phyloP scores from a whole-genome alignment of 2,329 filamentous ascomycete genomes.

The Plenodomus tracheiphilus region DNA sequence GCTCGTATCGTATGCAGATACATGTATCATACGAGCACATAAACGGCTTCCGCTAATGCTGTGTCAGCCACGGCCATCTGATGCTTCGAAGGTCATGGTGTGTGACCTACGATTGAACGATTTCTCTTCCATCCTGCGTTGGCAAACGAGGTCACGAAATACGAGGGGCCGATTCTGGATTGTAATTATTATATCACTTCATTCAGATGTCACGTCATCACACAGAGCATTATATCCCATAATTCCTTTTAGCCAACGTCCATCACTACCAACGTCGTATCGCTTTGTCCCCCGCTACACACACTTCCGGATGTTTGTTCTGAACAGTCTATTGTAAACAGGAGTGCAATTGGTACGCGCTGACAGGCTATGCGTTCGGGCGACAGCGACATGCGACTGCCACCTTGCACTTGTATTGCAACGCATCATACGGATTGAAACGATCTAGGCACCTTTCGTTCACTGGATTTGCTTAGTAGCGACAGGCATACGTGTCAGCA shows the following conservation, averaged over 20 bases:
- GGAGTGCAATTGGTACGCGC: background rate
- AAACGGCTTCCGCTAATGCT: background rate
- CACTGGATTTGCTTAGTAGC: background rate
- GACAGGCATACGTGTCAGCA: background rate
- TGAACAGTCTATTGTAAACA: background rate
- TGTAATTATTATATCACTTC: constrained; percentile 20
- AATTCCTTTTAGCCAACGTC: background rate
- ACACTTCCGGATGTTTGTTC: background rate
- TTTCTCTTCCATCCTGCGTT: constrained; percentile 3
- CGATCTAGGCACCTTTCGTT: background rate
- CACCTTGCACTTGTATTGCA: background rate
- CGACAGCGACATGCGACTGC: background rate
- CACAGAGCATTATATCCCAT: constrained; percentile 25
- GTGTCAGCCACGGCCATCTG: background rate
- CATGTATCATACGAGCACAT: background rate
- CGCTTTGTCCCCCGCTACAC: background rate
- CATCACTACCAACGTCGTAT: background rate
- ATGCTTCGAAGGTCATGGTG: background rate
- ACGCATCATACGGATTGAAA: background rate
- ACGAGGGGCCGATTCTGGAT: constrained; percentile 7
- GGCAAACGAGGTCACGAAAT: constrained; percentile 3
- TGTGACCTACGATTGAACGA: constrained; percentile 19
- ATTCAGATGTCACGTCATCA: constrained; percentile 17
- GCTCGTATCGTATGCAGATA: background rate
- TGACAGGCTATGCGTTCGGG: background rate